Evolutionary conservation across 306 rosid species (phyloP), one percentile per base, ranked within the genome.

Genomic region (Canavalia gladiata): DNA sequence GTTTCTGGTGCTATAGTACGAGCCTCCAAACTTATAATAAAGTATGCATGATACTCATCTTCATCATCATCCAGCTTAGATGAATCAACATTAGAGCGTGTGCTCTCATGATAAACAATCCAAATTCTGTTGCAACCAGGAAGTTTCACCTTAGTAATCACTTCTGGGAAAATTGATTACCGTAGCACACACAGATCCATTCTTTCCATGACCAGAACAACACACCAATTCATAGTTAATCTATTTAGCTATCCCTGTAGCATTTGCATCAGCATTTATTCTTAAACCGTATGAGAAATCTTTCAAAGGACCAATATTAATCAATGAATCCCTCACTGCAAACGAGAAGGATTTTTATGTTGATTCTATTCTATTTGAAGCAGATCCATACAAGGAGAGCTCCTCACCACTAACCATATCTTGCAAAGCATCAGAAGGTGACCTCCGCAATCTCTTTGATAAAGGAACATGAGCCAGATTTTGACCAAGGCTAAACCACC

Each of bases 1-100:
- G 98, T 95, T 90, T 91, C 99, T 77, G 93, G 97, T 68, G 93
- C 99, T 98, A 95, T 95, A 62, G 99, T 95, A 30, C 99, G 99
- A 81, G 93, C 86, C 90, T 95, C 99, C 85, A 95, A 88, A 84
- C 99, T 95, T 80, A 95, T 95, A 63, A 95, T 95, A 79, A 95
- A 89, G 85, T 91, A 95, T 6, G 99, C 97, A 87, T 95, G 99
- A 86, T 91, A 95, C 78, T 95, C 99, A 56, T 95, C 92, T 8
- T 91, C 97, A 79, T 89, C 90, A 55, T 88, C 88, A 45, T 81
- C 89, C 74, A 76, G 47, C 87, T 89, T 92, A 25, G 91, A 91
- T 71, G 93, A 87, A 86, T 91, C 97, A 30, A 85, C 78, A 85
- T 65, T 81, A 80, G 92, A 79, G 50, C 97, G 97, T 49, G 93